These are phyloP conservation scores for Xylaria sp. DNA, from an alignment of 2,329 filamentous ascomycete species.

Conservation along the genomic window DNA sequence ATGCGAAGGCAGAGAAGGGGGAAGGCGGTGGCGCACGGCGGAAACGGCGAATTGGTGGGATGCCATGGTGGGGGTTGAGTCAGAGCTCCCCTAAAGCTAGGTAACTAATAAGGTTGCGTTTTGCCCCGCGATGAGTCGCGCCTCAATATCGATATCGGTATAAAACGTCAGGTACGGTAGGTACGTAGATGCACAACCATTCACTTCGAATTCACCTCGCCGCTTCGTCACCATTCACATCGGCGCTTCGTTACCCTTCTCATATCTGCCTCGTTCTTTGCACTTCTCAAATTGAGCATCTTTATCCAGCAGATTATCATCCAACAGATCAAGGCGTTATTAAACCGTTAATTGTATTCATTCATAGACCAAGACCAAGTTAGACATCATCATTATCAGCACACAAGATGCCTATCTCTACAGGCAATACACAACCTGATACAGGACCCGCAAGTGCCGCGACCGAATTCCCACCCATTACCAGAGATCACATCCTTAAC, in stretches of 20 bases:
- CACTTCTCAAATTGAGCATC: background rate
- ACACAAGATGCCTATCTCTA: slow-evolving; percentile 32
- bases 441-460: slow-evolving; percentile 22
- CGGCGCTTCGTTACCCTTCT: background rate
- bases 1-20: slow-evolving; percentile 3
- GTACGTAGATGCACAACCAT: too few relatives aligned
- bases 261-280: background rate
- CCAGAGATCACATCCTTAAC: slow-evolving; percentile 84
- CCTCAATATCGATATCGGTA: background rate
- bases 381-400: background rate
- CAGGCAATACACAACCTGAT: slow-evolving; percentile 27
- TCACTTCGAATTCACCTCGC: too few relatives aligned
- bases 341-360: background rate
- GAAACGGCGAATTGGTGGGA: slow-evolving; percentile 11
- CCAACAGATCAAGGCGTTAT: background rate
- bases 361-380: background rate
- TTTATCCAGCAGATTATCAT: background rate
- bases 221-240: too few relatives aligned
- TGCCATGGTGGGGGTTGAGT: slow-evolving; percentile 14
- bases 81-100: slow-evolving; percentile 5
- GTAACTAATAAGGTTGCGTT: background rate
- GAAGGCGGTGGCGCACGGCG: slow-evolving; percentile 28
- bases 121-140: slow-evolving; percentile 21
- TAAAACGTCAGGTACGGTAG: background rate
- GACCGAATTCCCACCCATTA: slow-evolving; percentile 74